These are phyloP conservation scores for Polytrichum formosum DNA, from an alignment of 225 moss, liverwort and hornwort species.

Conservation along the genomic window DNA sequence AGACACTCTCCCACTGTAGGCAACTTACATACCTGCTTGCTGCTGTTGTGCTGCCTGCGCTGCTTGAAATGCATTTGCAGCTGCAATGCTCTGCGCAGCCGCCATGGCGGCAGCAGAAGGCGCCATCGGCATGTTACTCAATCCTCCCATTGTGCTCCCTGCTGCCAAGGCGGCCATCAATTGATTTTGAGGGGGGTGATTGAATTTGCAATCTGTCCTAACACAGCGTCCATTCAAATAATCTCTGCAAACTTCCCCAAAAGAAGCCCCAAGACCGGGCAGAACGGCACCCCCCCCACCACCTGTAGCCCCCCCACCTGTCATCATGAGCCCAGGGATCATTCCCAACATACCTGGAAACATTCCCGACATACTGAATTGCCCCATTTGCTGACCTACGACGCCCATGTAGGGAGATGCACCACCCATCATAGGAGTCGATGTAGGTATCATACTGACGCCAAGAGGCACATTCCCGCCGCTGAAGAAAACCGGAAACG, in stretches of 20 bases:
- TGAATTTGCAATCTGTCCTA: conserved; percentile 56
- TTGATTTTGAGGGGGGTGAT: conserved; percentile 50
- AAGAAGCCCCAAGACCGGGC: conserved; percentile 57
- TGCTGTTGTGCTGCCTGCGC: conserved; percentile 87
- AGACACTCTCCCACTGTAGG: background rate
- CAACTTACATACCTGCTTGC: conserved; percentile 53
- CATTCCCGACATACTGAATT: conserved; percentile 79
- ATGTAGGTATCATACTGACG: conserved; percentile 66
- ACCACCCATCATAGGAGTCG: conserved; percentile 70
- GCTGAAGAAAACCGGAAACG: conserved; percentile 98
- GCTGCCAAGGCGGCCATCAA: conserved; percentile 65
- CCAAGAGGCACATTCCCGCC: conserved; percentile 81
- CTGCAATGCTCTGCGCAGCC: conserved; percentile 98
- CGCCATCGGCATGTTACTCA: conserved; percentile 99
- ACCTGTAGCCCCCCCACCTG: conserved; percentile 44
- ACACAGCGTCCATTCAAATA: conserved; percentile 58
- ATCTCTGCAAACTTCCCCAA: conserved; percentile 59
- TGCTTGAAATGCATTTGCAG: conserved; percentile 96
- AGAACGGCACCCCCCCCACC: conserved; percentile 68
- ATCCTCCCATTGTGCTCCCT: conserved; percentile 96
- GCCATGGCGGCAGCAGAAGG: conserved; percentile 99
- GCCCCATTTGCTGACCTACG: conserved; percentile 71
- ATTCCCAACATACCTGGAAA: conserved; percentile 97
- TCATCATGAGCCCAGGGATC: conserved; percentile 48
- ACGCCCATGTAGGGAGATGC: conserved; percentile 77